Percentiles rank a stretch among this genome's conserved stretches.
Evolutionary conservation across 257 asterid genomes (phyloP).

Genomic region (Solanum neorickii): DNA sequence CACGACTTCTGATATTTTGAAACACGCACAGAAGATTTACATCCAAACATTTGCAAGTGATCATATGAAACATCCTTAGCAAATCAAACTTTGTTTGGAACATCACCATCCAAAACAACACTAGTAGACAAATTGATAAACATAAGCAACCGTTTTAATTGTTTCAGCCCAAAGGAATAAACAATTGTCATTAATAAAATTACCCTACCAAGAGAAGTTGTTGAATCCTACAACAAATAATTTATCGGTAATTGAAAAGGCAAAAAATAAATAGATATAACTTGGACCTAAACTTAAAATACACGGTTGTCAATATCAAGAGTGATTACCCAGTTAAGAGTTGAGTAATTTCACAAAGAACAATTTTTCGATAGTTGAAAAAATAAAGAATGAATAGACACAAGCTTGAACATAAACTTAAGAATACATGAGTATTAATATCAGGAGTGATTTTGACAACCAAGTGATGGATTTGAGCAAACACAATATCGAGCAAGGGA

Average conservation of each 20-base stretch:
- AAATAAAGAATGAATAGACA: background rate
- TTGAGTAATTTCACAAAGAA: background rate
- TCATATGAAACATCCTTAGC: background rate
- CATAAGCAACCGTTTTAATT: background rate
- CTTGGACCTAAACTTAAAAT: background rate
- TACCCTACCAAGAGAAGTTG: background rate
- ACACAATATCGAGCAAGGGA: background rate
- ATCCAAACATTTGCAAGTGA: background rate
- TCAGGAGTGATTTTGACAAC: background rate
- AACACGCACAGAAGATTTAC: background rate
- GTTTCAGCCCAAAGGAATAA: background rate
- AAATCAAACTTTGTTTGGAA: no score
- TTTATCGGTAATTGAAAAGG: background rate
- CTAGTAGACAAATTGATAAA: background rate
- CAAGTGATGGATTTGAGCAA: background rate
- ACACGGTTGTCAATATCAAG: background rate
- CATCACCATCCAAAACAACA: background rate
- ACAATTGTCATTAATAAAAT: background rate
- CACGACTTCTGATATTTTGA: background rate
- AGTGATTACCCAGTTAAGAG: background rate
- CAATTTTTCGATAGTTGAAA: background rate
- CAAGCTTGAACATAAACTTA: background rate
- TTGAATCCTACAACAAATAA: background rate
- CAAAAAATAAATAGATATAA: no score
- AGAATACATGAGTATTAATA: background rate